Evolutionary conservation across 306 rosid species (phyloP), one percentile per base, ranked within the genome.

Genomic region (Pachyrhizus erosus): DNA sequence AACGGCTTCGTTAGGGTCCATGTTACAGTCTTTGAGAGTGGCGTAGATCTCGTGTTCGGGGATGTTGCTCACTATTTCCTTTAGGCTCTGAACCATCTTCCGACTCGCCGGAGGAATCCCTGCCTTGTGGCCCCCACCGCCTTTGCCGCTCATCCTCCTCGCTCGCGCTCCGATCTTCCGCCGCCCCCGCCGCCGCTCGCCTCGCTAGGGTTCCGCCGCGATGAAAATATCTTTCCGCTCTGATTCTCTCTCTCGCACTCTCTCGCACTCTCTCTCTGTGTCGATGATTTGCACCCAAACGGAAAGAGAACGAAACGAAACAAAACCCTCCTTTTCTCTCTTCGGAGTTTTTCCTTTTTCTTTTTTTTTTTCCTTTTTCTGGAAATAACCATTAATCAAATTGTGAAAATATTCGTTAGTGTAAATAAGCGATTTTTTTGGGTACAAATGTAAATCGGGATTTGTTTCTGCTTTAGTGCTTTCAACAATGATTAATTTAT

Each of bases 1-100:
- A 80, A 96, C 97, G 51, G 99, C 93, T 90, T 96, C 99, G 80
- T 96, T 89, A 57, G 98, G 99, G 98, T 96, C 99, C 99, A 96
- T 96, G 89, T 96, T 94, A 86, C 98, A 96, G 64, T 96, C 99
- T 80, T 88, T 92, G 84, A 96, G 98, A 60, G 87, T 85, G 55
- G 93, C 92, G 64, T 96, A 96, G 98, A 96, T 96, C 99, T 96
- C 99, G 83, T 81, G 87, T 39, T 96, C 99, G 9, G 97, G 92
- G 67, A 91, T 88, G 90, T 93, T 94, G 70, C 76, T 67, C 1
- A 96, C 97, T 84, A 96, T 91, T 90, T 96, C 99, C 87, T 90
- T 96, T 88, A 96, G 86, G 83, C 97, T 96, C 80, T 87, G 97
- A 9, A 96, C 99, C 87, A 94, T 90, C 90, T 94, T 96, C 87